Evolutionary conservation across 768 basidiomycete species (phyloP), one percentile per base, ranked within the genome.

Genomic region (Suillus sp.): DNA sequence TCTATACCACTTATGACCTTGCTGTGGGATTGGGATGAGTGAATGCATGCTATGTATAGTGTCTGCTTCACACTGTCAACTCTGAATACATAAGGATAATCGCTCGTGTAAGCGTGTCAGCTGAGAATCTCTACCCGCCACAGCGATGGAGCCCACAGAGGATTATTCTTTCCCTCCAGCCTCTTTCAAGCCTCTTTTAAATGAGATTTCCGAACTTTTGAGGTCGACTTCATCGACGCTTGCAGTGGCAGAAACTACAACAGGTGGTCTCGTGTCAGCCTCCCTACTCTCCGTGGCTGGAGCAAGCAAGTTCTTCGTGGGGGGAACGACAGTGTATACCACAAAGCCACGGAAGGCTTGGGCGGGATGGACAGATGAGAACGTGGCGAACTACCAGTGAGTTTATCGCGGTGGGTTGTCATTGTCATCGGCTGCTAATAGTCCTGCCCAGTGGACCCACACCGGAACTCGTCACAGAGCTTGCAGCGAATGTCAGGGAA

Each of bases 221-320:
- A 67, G 18, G 38, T 58, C 53, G 4, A 59, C 51, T 11, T 60
- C 64, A 6, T 59, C 64, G 20, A 67, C 66, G 2, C 61, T 70
- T 7, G 59, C 66, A 14, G 65, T 70, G 9, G 66, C 66, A 59
- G 69, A 70, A 62, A 70, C 69, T 34, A 61, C 64, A 16, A 55
- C 69, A 30, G 69, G 66, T n/a, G 69, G 69, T n/a, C 66, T 69
- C 27, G 61, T 70, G 43, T 70, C 69, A 40, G 69, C 66, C 22
- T 38, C 66, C 9, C 59, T 70, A 3, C 60, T 69, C 16, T 67
- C 69, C 1, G 60, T 69, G 2, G 42, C 69, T 22, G 69, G 69
- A 16, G 68, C 68, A n/a, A 70, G 69, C 38, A 56, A 59, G 22
- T 70, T 47, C 48, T 69, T 67, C 27, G 43, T 61, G 8, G 64